Percentiles rank a stretch among this genome's conserved stretches.
Conservation (phyloP, 768 basidiomycete genomes). For the Neoboletus brunneissimus region DNA sequence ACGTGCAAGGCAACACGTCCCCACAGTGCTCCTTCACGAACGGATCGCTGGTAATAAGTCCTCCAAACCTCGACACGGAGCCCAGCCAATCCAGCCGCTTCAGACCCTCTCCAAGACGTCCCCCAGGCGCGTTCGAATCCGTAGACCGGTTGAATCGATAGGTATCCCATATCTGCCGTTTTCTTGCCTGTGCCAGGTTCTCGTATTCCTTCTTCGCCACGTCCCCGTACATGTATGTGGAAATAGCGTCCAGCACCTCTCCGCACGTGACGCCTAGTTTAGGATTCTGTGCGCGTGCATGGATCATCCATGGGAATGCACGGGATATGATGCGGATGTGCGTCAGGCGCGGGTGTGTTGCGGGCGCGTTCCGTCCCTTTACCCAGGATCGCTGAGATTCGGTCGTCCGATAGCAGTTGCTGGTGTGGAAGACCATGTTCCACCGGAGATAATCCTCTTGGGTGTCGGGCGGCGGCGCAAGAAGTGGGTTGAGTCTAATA, state of each 20-base stretch:
- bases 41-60: slow-evolving; percentile 46
- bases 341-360: slow-evolving; percentile 59
- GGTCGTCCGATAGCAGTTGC: slow-evolving; percentile 58
- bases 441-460: slow-evolving; percentile 57
- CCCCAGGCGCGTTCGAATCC: slow-evolving; percentile 64
- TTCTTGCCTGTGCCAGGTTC: slow-evolving; percentile 32
- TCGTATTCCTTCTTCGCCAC: slow-evolving; percentile 54
- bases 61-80: slow-evolving; percentile 58
- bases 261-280: slow-evolving; percentile 64
- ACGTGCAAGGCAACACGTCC: slow-evolving; percentile 54
- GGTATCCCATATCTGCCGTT: slow-evolving; percentile 45
- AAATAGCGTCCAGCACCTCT: slow-evolving; percentile 58
- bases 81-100: slow-evolving; percentile 67
- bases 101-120: slow-evolving; percentile 58
- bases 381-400: slow-evolving; percentile 66
- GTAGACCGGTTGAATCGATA: slow-evolving; percentile 69
- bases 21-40: slow-evolving; percentile 44
- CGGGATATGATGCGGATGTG: slow-evolving; percentile 52
- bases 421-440: slow-evolving; percentile 71
- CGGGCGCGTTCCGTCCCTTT: slow-evolving; percentile 59
- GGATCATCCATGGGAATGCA: slow-evolving; percentile 55
- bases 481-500: slow-evolving; percentile 59
- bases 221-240: slow-evolving; percentile 47
- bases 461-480: slow-evolving; percentile 44
- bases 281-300: slow-evolving; percentile 42